Evolutionary conservation across 176 grass and related monocot genomes (phyloP).

Genomic region (Aegilops speltoides): DNA sequence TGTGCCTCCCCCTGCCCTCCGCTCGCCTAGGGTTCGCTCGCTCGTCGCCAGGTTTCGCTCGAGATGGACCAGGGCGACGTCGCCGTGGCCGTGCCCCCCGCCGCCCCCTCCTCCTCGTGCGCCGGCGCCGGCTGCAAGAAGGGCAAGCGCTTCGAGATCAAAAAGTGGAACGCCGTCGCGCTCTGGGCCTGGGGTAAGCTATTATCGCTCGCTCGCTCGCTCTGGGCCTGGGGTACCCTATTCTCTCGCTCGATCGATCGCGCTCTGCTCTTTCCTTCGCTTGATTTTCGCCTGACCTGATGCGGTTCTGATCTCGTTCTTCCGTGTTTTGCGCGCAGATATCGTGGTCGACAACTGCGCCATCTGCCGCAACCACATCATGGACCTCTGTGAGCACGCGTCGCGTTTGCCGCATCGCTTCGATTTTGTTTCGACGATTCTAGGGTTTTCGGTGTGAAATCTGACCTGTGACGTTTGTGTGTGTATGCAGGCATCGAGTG

Average conservation of each 20-base stretch:
- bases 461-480: not conserved
- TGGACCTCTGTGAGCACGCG: constrained; percentile 90
- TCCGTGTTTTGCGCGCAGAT: constrained; percentile 41
- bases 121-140: constrained; percentile 43
- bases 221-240: constrained; percentile 84
- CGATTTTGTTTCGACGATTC: not conserved
- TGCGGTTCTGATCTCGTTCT: constrained; percentile 15
- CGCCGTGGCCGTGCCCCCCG: constrained; percentile 33
- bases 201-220: not conserved
- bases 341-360: constrained; percentile 99
- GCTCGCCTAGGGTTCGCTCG: constrained; percentile 10
- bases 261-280: not conserved
- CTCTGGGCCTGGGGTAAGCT: constrained; percentile 96
- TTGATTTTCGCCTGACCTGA: not conserved
- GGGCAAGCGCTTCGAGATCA: constrained; percentile 90
- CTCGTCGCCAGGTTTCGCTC: not conserved
- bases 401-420: not conserved
- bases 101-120: constrained; percentile 27
- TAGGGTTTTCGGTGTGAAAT: constrained; percentile 34
- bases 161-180: constrained; percentile 99
- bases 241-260: not conserved
- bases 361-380: constrained; percentile 99
- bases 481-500: constrained; percentile 85
- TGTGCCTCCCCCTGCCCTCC: not conserved
- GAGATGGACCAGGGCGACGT: constrained; percentile 53